Base-by-base conservation (phyloP, 2,329 filamentous ascomycete genomes). In the Truncatella angustata region DNA sequence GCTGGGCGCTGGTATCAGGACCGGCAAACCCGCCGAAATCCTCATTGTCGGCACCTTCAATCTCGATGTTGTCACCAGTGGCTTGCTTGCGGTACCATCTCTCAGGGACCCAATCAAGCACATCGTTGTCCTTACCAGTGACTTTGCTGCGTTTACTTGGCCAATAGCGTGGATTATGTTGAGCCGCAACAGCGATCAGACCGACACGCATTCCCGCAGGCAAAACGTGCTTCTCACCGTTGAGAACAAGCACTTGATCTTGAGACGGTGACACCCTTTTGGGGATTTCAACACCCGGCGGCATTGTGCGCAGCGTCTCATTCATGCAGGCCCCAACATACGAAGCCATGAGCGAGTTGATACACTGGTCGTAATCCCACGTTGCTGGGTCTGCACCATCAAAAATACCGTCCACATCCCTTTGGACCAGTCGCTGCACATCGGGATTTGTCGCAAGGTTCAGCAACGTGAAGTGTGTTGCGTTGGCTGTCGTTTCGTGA, bases 401-500 rank as follows among this genome's bases (percentile, higher is more conserved):
- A 24, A 92, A 74, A 9, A 89, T 80, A 12, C 72, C 70, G 64
- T 91, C 85, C 23, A 94, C 70, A 55, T 91, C 88, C 40, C 76
- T 71, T 60, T 93, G 89, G 3, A 93, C 69, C 5, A 74, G 75
- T 21, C 80, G 77, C 63, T 94, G 90, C 1, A 79, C 79, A 1
- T 73, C 68, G 5, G 82, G 82, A 60, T 86, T 79, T 60, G 83
- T 79, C 12, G 88, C 89, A 5, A 93, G 78, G 59, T 84, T 78
- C 32, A 90, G 65, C 4, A 91, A 69, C 2, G 84, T 77, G 64
- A 89, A 91, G 69, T 92, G 86, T 35, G 91, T 74, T 4, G 82
- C 80, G 66, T 89, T 90, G 44, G 88, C 88, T 2, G 88, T 88
- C 1, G 89, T 92, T 68, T 94, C 90, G 68, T 94, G 88, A 11